phyloP scores from a whole-genome alignment of 1,284 basidiomycete species.

The Naganishia sp. region DNA sequence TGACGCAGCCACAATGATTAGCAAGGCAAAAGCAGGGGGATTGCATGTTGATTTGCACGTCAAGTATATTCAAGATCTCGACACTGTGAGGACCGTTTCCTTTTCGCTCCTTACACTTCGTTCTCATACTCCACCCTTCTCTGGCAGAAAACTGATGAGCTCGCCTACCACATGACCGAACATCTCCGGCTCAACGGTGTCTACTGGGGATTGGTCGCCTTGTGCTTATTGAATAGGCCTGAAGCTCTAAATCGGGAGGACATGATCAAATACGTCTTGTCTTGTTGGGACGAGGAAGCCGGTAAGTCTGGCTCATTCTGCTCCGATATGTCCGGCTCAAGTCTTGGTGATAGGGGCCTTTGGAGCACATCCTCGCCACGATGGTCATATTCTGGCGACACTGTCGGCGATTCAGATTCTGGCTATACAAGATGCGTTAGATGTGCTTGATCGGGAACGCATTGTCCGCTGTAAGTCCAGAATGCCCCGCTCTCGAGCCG shows the following conservation, averaged over 20 bases:
- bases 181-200: constrained; percentile 94
- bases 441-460: constrained; percentile 66
- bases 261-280: constrained; percentile 86
- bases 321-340: background rate
- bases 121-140: background rate
- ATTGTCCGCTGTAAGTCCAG: constrained; percentile 69
- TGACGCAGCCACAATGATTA: constrained; percentile 9
- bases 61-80: constrained; percentile 70
- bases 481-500: background rate
- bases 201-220: constrained; percentile 92
- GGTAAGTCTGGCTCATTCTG: constrained; percentile 59
- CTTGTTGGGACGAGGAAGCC: constrained; percentile 86
- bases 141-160: constrained; percentile 73
- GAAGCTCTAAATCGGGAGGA: constrained; percentile 78
- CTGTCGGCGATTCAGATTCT: constrained; percentile 91
- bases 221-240: constrained; percentile 73
- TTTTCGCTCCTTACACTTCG: background rate
- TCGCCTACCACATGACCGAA: constrained; percentile 89
- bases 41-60: constrained; percentile 63
- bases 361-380: constrained; percentile 87
- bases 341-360: constrained; percentile 68
- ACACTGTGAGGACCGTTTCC: constrained; percentile 57
- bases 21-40: constrained; percentile 1
- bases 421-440: constrained; percentile 76
- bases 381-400: constrained; percentile 84